Evolutionary conservation across 108 stramenopile species (phyloP), one percentile per base, ranked within the genome.

Genomic region (Fistulifera pelliculosa): DNA sequence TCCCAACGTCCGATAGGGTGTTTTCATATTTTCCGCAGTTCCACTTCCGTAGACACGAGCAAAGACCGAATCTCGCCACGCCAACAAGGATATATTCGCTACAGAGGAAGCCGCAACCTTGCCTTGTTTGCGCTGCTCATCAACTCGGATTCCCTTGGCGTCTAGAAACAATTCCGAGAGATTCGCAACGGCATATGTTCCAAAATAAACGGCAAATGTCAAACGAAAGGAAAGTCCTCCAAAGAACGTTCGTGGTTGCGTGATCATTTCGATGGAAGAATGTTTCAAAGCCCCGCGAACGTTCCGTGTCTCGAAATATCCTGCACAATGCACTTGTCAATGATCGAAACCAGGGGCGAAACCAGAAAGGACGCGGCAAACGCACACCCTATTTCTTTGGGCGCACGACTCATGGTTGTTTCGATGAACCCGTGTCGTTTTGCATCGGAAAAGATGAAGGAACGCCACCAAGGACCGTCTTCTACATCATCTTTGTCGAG

Each of bases 171-270:
- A 13, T 51, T 69, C 68, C 17, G 61, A 62, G 1, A 69, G 27
- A 41, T 69, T 69, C 25, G 68, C 61, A 62, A 63, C 61, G 2
- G 68, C 54, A 38, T 69, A 69, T 6, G 61, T 69, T 7, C 68
- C 68, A 51, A 63, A 62, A 40, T 69, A 69, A 8, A 69, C 68
- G 40, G 49, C 61, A 28, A 57, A 15, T 3, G 68, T 69, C 41
- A 62, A 45, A 25, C 61, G 55, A 31, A 62, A 69, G 47, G 58
- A 51, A 16, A 63, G 49, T 10, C 61, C 56, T 1, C 61, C 39
- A 19, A 69, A 62, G 31, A 69, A 69, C 17, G 22, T 43, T 0
- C 50, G 31, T 0, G 68, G 68, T 5, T n/a, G 38, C 0, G 49
- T 15, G 40, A 69, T 13, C 68, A 69, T 69, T 40, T 69, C 61